Evolutionary conservation across 2,329 filamentous ascomycete species (phyloP).

Genomic region (Colletotrichum spaethianum): DNA sequence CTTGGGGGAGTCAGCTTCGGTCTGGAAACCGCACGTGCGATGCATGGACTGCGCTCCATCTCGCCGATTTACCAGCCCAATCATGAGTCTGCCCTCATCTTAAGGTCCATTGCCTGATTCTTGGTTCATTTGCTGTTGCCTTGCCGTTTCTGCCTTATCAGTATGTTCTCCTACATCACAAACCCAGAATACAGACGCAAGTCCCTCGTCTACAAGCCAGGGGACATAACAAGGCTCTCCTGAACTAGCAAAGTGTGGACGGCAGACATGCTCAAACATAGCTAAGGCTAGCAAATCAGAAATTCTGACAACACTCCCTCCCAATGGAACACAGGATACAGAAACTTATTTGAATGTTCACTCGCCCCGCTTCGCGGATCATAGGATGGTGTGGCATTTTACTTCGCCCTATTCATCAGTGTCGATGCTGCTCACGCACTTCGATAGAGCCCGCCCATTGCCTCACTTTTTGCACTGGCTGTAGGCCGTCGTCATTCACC

Average conservation of each 20-base stretch:
- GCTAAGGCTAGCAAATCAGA: conserved; percentile 8
- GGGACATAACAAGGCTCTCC: background rate
- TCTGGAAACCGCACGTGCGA: background rate
- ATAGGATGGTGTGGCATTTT: background rate
- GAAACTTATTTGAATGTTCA: background rate
- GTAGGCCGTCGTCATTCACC: background rate
- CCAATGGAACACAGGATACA: background rate
- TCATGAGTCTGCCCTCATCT: background rate
- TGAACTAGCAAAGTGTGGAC: background rate
- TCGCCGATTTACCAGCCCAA: background rate
- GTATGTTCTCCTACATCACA: background rate
- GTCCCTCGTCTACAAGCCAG: background rate
- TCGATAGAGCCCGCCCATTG: background rate
- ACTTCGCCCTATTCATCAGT: background rate
- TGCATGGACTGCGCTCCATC: background rate
- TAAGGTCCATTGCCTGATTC: background rate
- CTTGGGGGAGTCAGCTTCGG: background rate
- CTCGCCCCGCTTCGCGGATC: background rate
- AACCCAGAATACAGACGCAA: background rate
- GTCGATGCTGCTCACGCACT: background rate
- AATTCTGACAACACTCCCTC: conserved; percentile 7
- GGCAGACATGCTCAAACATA: background rate
- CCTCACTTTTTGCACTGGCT: background rate
- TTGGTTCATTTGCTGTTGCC: conserved; percentile 7
- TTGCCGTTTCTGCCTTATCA: conserved; percentile 21